Base-by-base conservation (phyloP, 2,329 filamentous ascomycete species). In the Chrysoporthe cubensis region DNA sequence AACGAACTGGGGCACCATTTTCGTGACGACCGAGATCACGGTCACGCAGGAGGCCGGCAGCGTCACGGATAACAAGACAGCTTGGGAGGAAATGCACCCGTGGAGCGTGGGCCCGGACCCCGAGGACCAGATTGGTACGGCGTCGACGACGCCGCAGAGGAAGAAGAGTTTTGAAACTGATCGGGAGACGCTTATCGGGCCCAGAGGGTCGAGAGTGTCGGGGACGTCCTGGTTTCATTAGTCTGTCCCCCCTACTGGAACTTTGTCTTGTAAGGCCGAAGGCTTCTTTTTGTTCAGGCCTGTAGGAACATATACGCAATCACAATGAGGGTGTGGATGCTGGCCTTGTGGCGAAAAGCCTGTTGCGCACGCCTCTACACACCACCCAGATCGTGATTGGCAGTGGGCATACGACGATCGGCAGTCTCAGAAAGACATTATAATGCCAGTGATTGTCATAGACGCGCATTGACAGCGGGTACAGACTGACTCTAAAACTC, bases 21-120 rank as follows among this genome's bases (percentile, higher is more conserved):
- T 79, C 67, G 75, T 80, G 32, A 79, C 78, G 18, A 76, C 76
- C 18, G 77, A 78, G 62, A 74, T 79, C 59, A 70, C 73, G 21
- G 69, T 75, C 26, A 73, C 72, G 6, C 71, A 71, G 8, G 71
- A 72, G 46, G 62, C 18, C n/a, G 34, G 56, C 9, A 54, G 58
- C 18, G 56, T 26, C 21, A 40, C 11, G 21, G 62, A 54, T 3
- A 34, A 58, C 2, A 56, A 61, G 48, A 42, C 58, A 32, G 46
- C 16, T 40, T 57, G 34, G 57, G 40, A 34, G 26, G 46, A 43
- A n/a, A 50, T 57, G 3, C 58, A 54, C 56, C 66, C 66, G 4
- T 68, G 66, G 66, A 61, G 52, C 21, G 3, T n/a, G 6, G 34
- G 32, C 4, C 32, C 32, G 34, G 34, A 42, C 8, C 46, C 61